A percentile compares a stretch with the other conserved stretches of the same genome.
Conservation (phyloP, 805 yeast species). For the Starmera amethionina region DNA sequence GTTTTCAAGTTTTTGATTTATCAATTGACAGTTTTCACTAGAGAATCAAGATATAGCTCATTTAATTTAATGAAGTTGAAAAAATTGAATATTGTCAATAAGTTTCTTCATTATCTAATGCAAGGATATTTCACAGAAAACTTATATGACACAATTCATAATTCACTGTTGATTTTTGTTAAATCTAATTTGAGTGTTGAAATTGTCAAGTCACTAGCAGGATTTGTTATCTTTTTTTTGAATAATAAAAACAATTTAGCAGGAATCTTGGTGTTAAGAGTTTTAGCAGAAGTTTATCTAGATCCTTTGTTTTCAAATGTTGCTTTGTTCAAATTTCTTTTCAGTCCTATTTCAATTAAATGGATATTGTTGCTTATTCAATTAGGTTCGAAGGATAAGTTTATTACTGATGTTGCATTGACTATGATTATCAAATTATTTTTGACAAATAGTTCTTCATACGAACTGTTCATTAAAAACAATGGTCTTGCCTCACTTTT, state of each 20-base stretch:
- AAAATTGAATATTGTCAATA: slow-evolving; percentile 38
- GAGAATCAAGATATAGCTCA: slow-evolving; percentile 38
- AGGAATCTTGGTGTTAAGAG: slow-evolving; percentile 21
- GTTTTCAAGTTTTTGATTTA: slow-evolving; percentile 42
- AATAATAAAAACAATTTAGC: slow-evolving; percentile 20
- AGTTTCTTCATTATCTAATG: slow-evolving; percentile 18
- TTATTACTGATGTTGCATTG: slow-evolving; percentile 20
- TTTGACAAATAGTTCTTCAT: slow-evolving; percentile 34
- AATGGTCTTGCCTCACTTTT: slow-evolving; percentile 42
- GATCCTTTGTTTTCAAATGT: slow-evolving; percentile 30
- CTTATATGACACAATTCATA: slow-evolving; percentile 26
- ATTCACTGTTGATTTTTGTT: slow-evolving; percentile 30
- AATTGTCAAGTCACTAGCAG: slow-evolving; percentile 40
- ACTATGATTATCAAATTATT: slow-evolving; percentile 42
- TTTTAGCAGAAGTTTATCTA: slow-evolving; percentile 20
- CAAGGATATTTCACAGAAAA: slow-evolving; percentile 24
- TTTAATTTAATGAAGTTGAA: slow-evolving; percentile 45
- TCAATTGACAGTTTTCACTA: slow-evolving; percentile 48
- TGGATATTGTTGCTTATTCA: slow-evolving; percentile 52
- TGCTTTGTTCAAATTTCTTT: slow-evolving; percentile 33
- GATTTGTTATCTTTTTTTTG: slow-evolving; percentile 40
- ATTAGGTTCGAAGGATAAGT: slow-evolving; percentile 23
- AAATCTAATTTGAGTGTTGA: slow-evolving; percentile 44
- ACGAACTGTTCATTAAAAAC: slow-evolving; percentile 38
- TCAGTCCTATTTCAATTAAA: slow-evolving; percentile 52